Evolutionary conservation across 805 yeast species (phyloP).

Genomic region (Saccharomycopsis babjevae): DNA sequence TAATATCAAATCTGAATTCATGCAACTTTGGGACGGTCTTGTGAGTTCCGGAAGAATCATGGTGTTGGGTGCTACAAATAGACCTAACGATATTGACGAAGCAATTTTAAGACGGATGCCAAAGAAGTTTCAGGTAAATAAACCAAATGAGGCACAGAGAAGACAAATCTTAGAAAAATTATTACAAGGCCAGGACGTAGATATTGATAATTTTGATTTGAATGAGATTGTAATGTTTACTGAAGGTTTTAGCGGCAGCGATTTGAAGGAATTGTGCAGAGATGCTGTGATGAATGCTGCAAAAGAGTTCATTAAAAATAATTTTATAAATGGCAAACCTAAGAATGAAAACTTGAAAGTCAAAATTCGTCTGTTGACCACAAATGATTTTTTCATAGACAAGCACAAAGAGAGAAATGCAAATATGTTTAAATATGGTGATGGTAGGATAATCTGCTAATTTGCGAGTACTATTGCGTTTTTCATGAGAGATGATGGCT

Average conservation of each 20-base stretch:
- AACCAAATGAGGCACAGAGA: slow-evolving; percentile 65
- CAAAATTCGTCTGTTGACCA: slow-evolving; percentile 50
- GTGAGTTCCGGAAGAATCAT: slow-evolving; percentile 66
- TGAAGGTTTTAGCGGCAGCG: slow-evolving; percentile 80
- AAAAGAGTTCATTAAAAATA: slow-evolving; percentile 66
- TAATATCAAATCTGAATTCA: slow-evolving; percentile 88
- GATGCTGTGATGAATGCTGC: slow-evolving; percentile 89
- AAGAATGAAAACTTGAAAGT: slow-evolving; percentile 28
- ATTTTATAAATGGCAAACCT: slow-evolving; percentile 34
- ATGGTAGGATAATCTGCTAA: neutral
- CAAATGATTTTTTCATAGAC: slow-evolving; percentile 49
- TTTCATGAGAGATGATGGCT: neutral
- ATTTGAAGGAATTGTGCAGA: slow-evolving; percentile 80
- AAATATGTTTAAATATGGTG: slow-evolving; percentile 8
- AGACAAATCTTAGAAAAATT: slow-evolving; percentile 58
- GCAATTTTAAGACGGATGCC: slow-evolving; percentile 93
- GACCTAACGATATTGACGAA: slow-evolving; percentile 83
- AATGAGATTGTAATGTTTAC: slow-evolving; percentile 52
- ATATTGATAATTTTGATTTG: slow-evolving; percentile 44
- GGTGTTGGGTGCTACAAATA: slow-evolving; percentile 90
- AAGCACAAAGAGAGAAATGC: slow-evolving; percentile 18
- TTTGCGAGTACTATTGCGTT: neutral
- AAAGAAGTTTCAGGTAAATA: slow-evolving; percentile 67
- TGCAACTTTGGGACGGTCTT: slow-evolving; percentile 96
- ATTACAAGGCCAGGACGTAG: slow-evolving; percentile 54